Evolutionary conservation across 257 asterid species (phyloP), one percentile per base, ranked within the genome.

Genomic region (Capsicum pubescens): DNA sequence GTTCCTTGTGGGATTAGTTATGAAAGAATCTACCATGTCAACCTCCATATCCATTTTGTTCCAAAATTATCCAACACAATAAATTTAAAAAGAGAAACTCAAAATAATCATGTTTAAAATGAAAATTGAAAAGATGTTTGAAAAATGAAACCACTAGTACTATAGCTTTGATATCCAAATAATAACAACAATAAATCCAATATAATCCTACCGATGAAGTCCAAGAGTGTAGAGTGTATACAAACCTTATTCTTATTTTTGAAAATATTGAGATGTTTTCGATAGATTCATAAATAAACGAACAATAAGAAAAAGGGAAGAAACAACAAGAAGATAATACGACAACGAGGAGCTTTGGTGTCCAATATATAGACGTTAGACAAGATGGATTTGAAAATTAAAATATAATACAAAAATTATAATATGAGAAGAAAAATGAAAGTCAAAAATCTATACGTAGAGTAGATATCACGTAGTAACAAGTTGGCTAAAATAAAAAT

Each of bases 11-110:
- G 81, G 11, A 17, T 74, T 39, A 39, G 5, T 42, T 4, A 0
- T 52, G 26, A 42, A 42, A 80, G 42, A 44, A n/a, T 80, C 74
- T 60, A 64, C 48, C 56, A 26, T n/a, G 12, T 80, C 83, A 39
- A 44, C 74, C 44, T 80, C 83, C 83, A 80, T 80, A 44, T 60
- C 83, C 74, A 44, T 60, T 57, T 74, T 13, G 8, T 50, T 15
- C 39, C 21, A 50, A 74, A 72, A 21, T 74, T 50, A 3, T 74
- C 6, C 61, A 48, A 15, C 61, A 74, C 13, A 74, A 44, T 19
- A 50, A 26, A 26, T 26, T 74, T 32, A 12, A 74, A 72, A 74
- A 10, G 12, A 12, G 2, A 15, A 50, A 12, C 42, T 68, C 3
- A n/a, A 14, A 3, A 71, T 74, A 74, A 74, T 50, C 80, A 48